Conservation (phyloP, 495 filamentous ascomycete species). For the Cudoniella acicularis region DNA sequence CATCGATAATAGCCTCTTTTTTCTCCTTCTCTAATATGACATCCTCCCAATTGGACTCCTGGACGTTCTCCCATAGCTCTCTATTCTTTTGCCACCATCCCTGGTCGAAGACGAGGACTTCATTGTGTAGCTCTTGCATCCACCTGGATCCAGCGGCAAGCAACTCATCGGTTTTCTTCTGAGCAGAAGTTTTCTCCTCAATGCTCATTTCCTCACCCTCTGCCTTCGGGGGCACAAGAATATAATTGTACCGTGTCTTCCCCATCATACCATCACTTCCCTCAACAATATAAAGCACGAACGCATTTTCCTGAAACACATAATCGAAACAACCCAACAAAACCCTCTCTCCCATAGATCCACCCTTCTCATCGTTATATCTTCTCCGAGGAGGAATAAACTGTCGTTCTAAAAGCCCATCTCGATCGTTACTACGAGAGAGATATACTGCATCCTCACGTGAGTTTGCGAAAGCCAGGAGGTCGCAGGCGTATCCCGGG, state of each 20-base stretch:
- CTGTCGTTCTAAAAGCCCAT: slow-evolving; percentile 36
- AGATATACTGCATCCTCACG: slow-evolving; percentile 34
- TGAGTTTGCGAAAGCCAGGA: slow-evolving; percentile 48
- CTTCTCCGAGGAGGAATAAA: slow-evolving; percentile 50
- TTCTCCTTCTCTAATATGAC: slow-evolving; percentile 62
- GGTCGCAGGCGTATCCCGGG: slow-evolving; percentile 30
- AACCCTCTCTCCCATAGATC: slow-evolving; percentile 32
- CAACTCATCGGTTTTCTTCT: slow-evolving; percentile 43
- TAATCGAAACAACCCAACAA: slow-evolving; percentile 54
- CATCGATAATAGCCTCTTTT: slow-evolving; percentile 55
- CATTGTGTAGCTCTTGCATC: slow-evolving; percentile 48
- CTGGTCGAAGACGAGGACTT: slow-evolving; percentile 62
- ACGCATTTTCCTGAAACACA: slow-evolving; percentile 43
- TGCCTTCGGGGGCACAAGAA: slow-evolving; percentile 38
- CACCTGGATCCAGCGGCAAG: slow-evolving; percentile 48
- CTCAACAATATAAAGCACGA: slow-evolving; percentile 49
- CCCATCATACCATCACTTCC: slow-evolving; percentile 44
- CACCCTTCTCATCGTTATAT: slow-evolving; percentile 43
- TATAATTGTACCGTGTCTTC: slow-evolving; percentile 40
- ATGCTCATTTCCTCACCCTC: slow-evolving; percentile 6
- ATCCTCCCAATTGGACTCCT: slow-evolving; percentile 55
- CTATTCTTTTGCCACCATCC: slow-evolving; percentile 56
- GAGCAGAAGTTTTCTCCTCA: slow-evolving; percentile 4
- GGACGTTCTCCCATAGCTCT: slow-evolving; percentile 54
- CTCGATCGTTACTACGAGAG: slow-evolving; percentile 18